These are phyloP conservation scores for Aspergillus fumigatiaffinis DNA, from an alignment of 2,329 filamentous ascomycete species.

Conservation along the genomic window DNA sequence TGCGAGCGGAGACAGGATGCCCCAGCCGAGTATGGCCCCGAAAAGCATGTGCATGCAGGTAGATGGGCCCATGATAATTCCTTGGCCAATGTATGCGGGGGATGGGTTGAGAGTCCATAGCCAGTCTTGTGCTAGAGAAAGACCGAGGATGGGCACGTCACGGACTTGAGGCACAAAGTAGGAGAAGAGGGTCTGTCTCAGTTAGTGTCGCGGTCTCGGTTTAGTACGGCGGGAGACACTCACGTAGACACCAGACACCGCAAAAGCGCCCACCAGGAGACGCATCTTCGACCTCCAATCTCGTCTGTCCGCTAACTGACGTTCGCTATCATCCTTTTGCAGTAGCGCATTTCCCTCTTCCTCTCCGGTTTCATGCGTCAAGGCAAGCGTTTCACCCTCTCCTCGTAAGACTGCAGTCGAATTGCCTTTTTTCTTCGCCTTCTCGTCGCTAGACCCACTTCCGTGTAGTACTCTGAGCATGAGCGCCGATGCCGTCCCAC, in stretches of 20 bases:
- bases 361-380: conserved; percentile 27
- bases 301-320: conserved; percentile 35
- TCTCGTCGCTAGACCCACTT: conserved; percentile 42
- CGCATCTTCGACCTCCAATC: conserved; percentile 63
- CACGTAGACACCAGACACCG: conserved; percentile 54
- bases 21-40: conserved; percentile 87
- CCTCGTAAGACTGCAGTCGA: conserved; percentile 12
- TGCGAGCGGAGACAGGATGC: conserved; percentile 79
- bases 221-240: conserved; percentile 15
- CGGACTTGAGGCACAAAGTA: conserved; percentile 87
- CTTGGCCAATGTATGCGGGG: conserved; percentile 94
- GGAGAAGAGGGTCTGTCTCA: conserved; percentile 68
- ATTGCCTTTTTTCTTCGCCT: conserved; percentile 22
- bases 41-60: conserved; percentile 95
- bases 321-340: conserved; percentile 36
- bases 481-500: conserved; percentile 89
- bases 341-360: conserved; percentile 48
- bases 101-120: conserved; percentile 96
- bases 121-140: conserved; percentile 71
- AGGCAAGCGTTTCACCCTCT: conserved; percentile 27
- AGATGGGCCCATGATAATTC: conserved; percentile 95
- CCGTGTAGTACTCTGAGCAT: conserved; percentile 90
- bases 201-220: conserved; percentile 9
- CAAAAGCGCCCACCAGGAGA: conserved; percentile 57
- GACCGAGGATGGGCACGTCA: conserved; percentile 81